Evolutionary conservation across 176 grass and related monocot species (phyloP).

Genomic region (Otatea glauca): DNA sequence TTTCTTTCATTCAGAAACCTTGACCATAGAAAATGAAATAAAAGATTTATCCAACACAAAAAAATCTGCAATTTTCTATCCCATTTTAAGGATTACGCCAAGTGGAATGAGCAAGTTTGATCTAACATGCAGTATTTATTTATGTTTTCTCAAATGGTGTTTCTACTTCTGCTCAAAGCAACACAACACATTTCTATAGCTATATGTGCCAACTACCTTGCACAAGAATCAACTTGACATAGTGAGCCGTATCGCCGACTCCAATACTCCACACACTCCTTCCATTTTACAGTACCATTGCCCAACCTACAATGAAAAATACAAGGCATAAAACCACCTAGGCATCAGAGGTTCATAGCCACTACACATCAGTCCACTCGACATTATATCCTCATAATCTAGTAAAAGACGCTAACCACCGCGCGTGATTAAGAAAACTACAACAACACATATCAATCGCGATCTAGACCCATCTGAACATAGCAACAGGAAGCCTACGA

Average conservation of each 20-base stretch:
- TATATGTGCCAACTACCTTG: not conserved
- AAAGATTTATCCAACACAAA: not conserved
- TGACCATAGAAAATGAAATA: not conserved
- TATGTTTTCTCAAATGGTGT: not conserved
- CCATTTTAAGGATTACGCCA: not conserved
- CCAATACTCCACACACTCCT: not conserved
- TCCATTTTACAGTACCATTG: no score
- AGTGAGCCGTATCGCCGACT: not conserved
- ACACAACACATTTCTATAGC: not conserved
- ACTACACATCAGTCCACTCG: not conserved
- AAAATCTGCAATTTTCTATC: no score
- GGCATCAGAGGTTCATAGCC: not conserved
- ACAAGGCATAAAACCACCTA: not conserved
- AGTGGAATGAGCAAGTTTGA: not conserved
- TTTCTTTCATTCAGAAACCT: slow-evolving; percentile 58
- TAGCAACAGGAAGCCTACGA: not conserved
- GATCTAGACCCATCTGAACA: not conserved
- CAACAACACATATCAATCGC: not conserved
- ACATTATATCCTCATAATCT: no score
- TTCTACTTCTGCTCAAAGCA: not conserved
- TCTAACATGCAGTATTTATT: not conserved
- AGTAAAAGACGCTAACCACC: not conserved
- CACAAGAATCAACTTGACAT: not conserved
- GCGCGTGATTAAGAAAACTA: not conserved
- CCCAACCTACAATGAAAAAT: not conserved